Evolutionary conservation across 129 eudicot species (phyloP).

Genomic region (Mikania micrantha): DNA sequence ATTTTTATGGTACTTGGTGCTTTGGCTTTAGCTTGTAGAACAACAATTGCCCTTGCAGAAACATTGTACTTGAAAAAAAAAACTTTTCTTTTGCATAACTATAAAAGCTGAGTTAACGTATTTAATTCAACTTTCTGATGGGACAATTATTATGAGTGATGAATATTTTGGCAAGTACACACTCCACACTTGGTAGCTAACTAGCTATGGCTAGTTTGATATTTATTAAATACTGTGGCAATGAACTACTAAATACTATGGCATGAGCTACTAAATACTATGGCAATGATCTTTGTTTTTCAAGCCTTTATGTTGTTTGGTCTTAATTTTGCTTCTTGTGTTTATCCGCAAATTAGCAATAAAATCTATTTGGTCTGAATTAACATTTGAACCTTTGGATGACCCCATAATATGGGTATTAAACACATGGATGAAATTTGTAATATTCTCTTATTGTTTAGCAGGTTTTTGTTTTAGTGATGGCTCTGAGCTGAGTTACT

Average conservation of each 20-base stretch:
- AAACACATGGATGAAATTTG: background rate
- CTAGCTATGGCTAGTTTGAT: background rate
- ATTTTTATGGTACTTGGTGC: background rate
- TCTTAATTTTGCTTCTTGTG: background rate
- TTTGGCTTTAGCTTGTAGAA: background rate
- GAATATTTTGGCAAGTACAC: slow-evolving; percentile 3
- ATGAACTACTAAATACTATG: too few species aligned
- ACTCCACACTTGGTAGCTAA: too few species aligned
- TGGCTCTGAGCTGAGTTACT: slow-evolving; percentile 13
- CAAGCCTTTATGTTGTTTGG: background rate
- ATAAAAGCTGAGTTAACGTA: background rate
- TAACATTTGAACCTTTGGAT: background rate
- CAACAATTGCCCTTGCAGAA: background rate
- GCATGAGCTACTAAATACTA: too few species aligned
- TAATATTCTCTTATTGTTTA: background rate
- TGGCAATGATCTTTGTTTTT: background rate
- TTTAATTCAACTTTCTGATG: background rate
- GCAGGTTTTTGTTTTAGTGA: background rate
- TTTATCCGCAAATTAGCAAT: background rate
- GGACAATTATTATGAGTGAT: background rate
- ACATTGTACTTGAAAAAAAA: background rate
- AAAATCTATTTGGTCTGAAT: background rate
- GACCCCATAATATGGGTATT: background rate
- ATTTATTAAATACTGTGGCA: background rate
- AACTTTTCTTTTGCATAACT: background rate